Base-by-base conservation (phyloP, 1,284 basidiomycete species). In the Ceratobasidium sp. region DNA sequence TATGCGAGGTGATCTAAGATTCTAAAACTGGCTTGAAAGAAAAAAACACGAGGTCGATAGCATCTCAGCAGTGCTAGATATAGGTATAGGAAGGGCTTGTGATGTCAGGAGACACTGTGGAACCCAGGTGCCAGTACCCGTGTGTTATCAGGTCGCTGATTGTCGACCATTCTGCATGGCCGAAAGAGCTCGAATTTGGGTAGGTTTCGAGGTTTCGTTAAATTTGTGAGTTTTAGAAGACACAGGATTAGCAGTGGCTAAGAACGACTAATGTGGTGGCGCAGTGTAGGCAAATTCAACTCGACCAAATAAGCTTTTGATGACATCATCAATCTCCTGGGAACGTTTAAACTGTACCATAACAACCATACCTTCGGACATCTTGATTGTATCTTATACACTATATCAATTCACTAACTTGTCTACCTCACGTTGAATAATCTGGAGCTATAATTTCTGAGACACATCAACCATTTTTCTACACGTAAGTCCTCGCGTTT, bases 241-340 rank as follows among this genome's bases (percentile, higher is more conserved):
- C 33, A 33, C 33, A 33, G 33, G 33, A 33, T 33, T 33, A 33
- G 33, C 33, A 33, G 33, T 33, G 33, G 33, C 33, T 33, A 33
- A 33, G 33, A 33, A 33, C 33, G 33, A 33, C 33, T 4, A 33
- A 2, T 33, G 33, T 49, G 46, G 46, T 49, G 46, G 46, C 46
- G 46, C 33, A 33, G 33, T 33, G 33, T 1, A 33, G 33, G 33
- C 33, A 2, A 56, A 56, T n/a, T 56, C 20, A 23, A 56, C 26
- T 26, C 1, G 55, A 61, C 23, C 40, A 64, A 44, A 64, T 40
- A 64, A 64, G 40, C 61, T n/a, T 13, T 40, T 40, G 61, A 64
- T 64, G 61, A 44, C 39, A 42, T 64, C 61, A 64, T 44, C 61
- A 15, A n/a, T 18, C n/a, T n/a, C 40, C 40, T 44, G 61, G 61